These are phyloP conservation scores for Phaffomyces opuntiae DNA, from an alignment of 805 yeast species.

Conservation along the genomic window DNA sequence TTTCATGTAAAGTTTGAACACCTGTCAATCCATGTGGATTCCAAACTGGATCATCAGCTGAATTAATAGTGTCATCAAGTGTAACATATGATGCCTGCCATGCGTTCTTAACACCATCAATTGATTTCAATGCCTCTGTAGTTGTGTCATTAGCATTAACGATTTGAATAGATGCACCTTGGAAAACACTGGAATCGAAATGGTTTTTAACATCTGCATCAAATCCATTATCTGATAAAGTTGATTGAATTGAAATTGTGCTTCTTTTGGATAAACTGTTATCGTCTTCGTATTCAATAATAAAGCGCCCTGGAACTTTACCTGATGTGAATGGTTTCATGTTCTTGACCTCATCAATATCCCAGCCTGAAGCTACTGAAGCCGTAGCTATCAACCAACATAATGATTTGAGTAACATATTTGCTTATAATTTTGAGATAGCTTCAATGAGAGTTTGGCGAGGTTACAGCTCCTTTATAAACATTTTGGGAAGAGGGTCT, in stretches of 20 bases:
- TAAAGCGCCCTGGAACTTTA: slow-evolving; percentile 8
- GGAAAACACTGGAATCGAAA: slow-evolving; percentile 9
- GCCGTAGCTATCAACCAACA: neutral
- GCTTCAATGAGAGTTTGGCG: neutral
- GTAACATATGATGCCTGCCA: slow-evolving; percentile 11
- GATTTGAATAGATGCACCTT: slow-evolving; percentile 11
- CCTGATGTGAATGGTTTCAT: neutral
- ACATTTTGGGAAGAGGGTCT: no score
- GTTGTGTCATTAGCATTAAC: slow-evolving; percentile 4
- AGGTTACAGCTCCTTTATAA: no score
- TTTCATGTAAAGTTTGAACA: slow-evolving; percentile 6
- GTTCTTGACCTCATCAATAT: neutral
- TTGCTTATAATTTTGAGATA: neutral
- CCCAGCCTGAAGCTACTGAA: neutral
- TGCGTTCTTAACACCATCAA: slow-evolving; percentile 9
- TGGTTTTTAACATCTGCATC: slow-evolving; percentile 7
- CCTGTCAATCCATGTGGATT: slow-evolving; percentile 8
- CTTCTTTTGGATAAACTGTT: neutral
- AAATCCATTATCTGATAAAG: neutral
- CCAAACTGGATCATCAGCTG: slow-evolving; percentile 2
- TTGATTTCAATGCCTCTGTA: slow-evolving; percentile 3
- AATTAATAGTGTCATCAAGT: slow-evolving; percentile 6
- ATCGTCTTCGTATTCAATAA: slow-evolving; percentile 1
- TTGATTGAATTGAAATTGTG: neutral
- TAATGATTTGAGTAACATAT: neutral